Base-by-base conservation (phyloP, 371 early-diverging fungal species). In the Syncephalis fuscata region DNA sequence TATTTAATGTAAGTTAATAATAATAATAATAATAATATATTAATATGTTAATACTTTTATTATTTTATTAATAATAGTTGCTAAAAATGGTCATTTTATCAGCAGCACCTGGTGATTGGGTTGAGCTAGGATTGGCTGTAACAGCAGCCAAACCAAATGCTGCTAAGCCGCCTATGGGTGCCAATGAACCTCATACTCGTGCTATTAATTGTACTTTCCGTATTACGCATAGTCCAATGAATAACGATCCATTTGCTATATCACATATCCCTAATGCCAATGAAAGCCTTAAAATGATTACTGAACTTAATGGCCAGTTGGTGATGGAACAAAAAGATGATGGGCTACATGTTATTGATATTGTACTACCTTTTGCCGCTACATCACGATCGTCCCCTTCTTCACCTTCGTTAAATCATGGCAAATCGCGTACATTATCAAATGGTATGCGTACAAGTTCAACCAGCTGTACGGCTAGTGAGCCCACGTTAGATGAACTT, bases 251-350 rank as follows among this genome's bases (percentile, higher is more conserved):
- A 32, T 32, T 32, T 32, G 11, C 32, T 11, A 4, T 32, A 11
- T 11, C 32, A 32, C 32, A 32, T 11, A 4, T 32, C 4, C 32
- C 32, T 4, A 32, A 32, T 32, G 32, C 32, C 32, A 32, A 32
- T 32, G 32, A 32, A 11, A 32, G 11, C 11, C 32, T 32, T 11
- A 4, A 11, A 32, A 4, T 32, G 4, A 32, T 32, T 11, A 32
- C 32, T 4, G 32, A 32, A 11, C 32, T 32, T 11, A 32, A 32
- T 32, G 32, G 32, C 4, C 32, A 32, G 57, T 86, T 91, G 19
- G 76, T 83, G 42, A 86, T 85, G 65, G 64, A 61, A 40, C 80
- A 78, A 24, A 85, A 89, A 54, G 80, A 89, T 64, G 82, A 88
- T 26, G 72, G 79, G 0, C 69, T 72, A 24, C 62, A 71, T 58